These are phyloP conservation scores for Cladosporium sp. DNA, from an alignment of 2,329 filamentous ascomycete genomes.

Conservation along the genomic window DNA sequence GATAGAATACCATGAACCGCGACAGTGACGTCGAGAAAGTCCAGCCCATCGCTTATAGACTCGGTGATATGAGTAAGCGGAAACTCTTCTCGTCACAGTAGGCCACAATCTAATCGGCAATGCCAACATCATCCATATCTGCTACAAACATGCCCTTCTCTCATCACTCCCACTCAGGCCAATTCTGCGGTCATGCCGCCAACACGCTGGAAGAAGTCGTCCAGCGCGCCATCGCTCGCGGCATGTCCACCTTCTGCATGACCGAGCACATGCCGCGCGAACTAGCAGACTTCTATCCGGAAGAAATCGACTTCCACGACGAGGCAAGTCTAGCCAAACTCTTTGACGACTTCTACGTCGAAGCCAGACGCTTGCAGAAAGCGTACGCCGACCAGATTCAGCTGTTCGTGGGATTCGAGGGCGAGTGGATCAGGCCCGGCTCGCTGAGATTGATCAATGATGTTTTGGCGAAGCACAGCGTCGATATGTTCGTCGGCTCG, in stretches of 20 bases:
- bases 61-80: not conserved
- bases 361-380: slow-evolving; percentile 70
- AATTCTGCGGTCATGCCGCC: slow-evolving; percentile 93
- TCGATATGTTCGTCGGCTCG: slow-evolving; percentile 92
- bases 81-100: not conserved
- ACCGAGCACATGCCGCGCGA: slow-evolving; percentile 95
- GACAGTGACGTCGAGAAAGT: not conserved
- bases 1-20: not conserved
- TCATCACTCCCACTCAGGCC: slow-evolving; percentile 95
- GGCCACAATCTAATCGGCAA: not conserved
- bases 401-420: slow-evolving; percentile 86
- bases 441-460: slow-evolving; percentile 60
- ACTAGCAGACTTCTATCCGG: slow-evolving; percentile 81
- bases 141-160: slow-evolving; percentile 77
- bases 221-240: slow-evolving; percentile 71
- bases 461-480: slow-evolving; percentile 59
- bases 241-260: slow-evolving; percentile 80
- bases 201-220: slow-evolving; percentile 83
- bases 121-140: not conserved
- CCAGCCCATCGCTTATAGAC: not conserved
- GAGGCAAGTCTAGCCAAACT: slow-evolving; percentile 50
- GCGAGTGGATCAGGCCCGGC: slow-evolving; percentile 81
- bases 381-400: slow-evolving; percentile 70
- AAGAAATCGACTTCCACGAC: slow-evolving; percentile 59
- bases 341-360: slow-evolving; percentile 71